Evolutionary conservation across 441 rosid genomes (phyloP).

Genomic region (Populus tomentosa): DNA sequence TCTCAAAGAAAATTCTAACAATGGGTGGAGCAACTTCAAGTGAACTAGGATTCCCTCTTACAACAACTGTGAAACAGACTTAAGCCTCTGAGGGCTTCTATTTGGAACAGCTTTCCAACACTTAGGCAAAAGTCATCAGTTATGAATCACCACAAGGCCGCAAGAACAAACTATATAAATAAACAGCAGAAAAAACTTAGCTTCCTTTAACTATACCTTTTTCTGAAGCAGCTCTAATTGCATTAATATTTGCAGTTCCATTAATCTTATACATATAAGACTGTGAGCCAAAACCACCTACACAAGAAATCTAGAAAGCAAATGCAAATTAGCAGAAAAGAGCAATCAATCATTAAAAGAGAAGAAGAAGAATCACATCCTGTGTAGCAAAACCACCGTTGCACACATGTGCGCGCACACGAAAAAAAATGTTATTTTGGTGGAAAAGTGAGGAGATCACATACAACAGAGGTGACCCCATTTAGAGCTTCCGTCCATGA

Average conservation of each 20-base stretch:
- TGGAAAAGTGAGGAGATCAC: conserved; percentile 19
- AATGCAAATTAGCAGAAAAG: conserved; percentile 15
- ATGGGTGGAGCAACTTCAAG: not conserved
- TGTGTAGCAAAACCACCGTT: not conserved
- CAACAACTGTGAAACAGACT: not conserved
- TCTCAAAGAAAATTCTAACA: not conserved
- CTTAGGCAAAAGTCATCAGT: not conserved
- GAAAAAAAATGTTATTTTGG: not conserved
- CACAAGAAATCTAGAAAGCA: conserved; percentile 73
- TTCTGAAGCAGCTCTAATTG: conserved; percentile 87
- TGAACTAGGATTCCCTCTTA: not conserved
- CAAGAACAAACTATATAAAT: no score
- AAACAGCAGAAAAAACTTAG: not conserved
- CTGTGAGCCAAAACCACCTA: conserved; percentile 96
- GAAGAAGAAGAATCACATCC: not conserved
- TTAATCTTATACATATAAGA: conserved; percentile 93
- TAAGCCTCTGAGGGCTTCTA: not conserved
- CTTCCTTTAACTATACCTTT: conserved; percentile 46
- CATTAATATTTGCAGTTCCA: conserved; percentile 93
- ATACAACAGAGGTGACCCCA: conserved; percentile 87
- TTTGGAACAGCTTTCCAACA: not conserved
- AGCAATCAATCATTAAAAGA: conserved; percentile 2
- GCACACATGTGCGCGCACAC: not conserved
- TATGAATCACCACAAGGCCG: not conserved
- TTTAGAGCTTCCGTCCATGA: conserved; percentile 79